A percentile compares a stretch with the other conserved stretches of the same genome.
Conservation (phyloP, 805 yeast genomes). For the Alloascoidea africana region DNA sequence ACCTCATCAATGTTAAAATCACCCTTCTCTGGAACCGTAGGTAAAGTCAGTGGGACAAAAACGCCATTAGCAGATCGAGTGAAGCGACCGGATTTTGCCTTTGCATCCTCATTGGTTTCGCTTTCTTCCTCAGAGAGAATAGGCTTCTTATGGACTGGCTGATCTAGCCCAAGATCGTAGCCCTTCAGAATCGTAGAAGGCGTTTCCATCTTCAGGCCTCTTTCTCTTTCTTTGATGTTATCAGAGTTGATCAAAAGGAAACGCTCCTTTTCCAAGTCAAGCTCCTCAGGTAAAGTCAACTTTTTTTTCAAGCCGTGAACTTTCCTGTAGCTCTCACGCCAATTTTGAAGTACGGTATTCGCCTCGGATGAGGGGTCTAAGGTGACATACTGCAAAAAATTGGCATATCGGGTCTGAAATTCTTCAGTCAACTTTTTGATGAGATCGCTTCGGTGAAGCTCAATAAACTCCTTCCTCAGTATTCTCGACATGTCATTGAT, state of each 20-base stretch:
- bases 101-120: neutral
- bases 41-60: constrained; percentile 55
- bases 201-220: constrained; percentile 46
- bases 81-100: too few relatives aligned
- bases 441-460: constrained; percentile 60
- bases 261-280: constrained; percentile 54
- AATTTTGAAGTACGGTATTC: constrained; percentile 32
- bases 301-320: constrained; percentile 5
- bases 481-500: constrained; percentile 54
- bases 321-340: constrained; percentile 18
- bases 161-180: too few relatives aligned
- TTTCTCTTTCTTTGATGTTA: constrained; percentile 29
- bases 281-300: constrained; percentile 58
- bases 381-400: constrained; percentile 47
- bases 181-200: constrained; percentile 39
- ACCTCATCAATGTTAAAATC: constrained; percentile 67
- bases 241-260: constrained; percentile 35
- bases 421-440: constrained; percentile 59
- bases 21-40: constrained; percentile 67
- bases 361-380: constrained; percentile 34
- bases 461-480: constrained; percentile 67
- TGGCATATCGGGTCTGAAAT: constrained; percentile 66
- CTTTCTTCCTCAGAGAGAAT: constrained; percentile 1
- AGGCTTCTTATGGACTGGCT: too few relatives aligned
- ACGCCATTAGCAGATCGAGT: constrained; percentile 26